phyloP scores from a whole-genome alignment of 441 rosid species.

The Bruguiera hainesii region DNA sequence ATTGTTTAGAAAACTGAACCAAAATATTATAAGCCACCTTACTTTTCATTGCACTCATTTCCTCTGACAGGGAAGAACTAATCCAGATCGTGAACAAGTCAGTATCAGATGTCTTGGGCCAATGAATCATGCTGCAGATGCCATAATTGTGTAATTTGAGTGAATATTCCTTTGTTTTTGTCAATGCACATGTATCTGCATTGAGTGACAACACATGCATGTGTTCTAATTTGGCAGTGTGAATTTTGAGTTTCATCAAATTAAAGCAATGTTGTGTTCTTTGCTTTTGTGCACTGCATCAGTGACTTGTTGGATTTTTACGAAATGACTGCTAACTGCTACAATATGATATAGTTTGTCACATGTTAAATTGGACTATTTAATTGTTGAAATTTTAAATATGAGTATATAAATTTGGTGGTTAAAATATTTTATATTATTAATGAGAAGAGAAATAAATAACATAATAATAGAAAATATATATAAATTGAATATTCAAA shows the following conservation, averaged over 20 bases:
- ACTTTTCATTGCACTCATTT: neutral
- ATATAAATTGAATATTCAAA: no score
- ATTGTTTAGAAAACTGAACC: neutral
- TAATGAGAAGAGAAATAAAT: no score
- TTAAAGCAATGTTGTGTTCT: no score
- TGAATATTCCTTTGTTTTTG: slow-evolving; percentile 1
- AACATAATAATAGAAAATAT: no score
- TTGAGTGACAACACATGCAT: neutral
- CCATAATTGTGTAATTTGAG: slow-evolving; percentile 11
- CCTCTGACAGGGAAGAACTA: slow-evolving; percentile 59
- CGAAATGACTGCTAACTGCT: no score
- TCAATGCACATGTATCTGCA: neutral
- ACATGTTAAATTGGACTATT: no score
- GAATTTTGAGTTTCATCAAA: neutral
- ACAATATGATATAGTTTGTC: no score
- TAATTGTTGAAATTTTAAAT: no score
- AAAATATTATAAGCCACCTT: slow-evolving; percentile 3
- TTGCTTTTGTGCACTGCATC: no score
- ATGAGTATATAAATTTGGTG: no score
- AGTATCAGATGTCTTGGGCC: slow-evolving; percentile 54
- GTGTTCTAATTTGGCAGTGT: neutral
- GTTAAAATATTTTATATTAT: no score
- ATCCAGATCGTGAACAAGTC: slow-evolving; percentile 55
- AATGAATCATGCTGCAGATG: slow-evolving; percentile 32
- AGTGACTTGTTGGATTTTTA: no score